Evolutionary conservation across 495 filamentous ascomycete species (phyloP).

Genomic region (Hypoxylon perforatum): DNA sequence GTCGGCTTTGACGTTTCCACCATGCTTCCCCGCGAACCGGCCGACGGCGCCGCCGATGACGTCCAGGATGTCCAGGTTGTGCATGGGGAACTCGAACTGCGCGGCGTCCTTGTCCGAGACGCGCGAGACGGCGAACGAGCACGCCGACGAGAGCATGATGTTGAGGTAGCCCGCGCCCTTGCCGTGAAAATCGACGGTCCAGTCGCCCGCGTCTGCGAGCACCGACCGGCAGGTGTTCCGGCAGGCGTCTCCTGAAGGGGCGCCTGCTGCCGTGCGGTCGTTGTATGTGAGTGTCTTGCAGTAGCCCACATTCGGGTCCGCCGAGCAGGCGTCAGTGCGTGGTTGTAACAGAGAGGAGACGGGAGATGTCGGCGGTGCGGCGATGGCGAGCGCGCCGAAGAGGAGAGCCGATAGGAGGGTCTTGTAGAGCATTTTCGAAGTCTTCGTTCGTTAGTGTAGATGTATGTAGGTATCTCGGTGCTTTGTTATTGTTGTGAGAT

Average conservation of each 20-base stretch:
- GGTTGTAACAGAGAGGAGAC: background rate
- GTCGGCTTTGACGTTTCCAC: constrained; percentile 29
- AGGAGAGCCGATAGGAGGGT: constrained; percentile 16
- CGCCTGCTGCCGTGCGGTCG: constrained; percentile 21
- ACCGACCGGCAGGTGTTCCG: constrained; percentile 32
- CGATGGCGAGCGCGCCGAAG: background rate
- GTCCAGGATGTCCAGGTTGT: constrained; percentile 42
- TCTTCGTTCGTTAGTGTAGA: no score
- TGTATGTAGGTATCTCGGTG: no score
- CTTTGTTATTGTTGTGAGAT: no score
- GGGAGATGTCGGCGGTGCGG: background rate
- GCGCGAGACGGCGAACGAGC: constrained; percentile 31
- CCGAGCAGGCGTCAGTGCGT: constrained; percentile 29
- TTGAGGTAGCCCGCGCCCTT: constrained; percentile 26
- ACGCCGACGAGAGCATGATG: constrained; percentile 12
- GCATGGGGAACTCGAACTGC: constrained; percentile 20
- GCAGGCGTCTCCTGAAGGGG: constrained; percentile 19
- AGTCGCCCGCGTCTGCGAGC: constrained; percentile 31
- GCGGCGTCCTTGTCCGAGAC: constrained; percentile 15
- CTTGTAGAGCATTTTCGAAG: constrained; percentile 17
- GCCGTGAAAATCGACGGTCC: constrained; percentile 38
- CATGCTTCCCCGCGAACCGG: constrained; percentile 25
- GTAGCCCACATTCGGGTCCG: constrained; percentile 29
- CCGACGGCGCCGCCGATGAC: constrained; percentile 25
- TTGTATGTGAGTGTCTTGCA: constrained; percentile 37